phyloP scores from a whole-genome alignment of 495 filamentous ascomycete genomes.

The Jackrogersella minutella region DNA sequence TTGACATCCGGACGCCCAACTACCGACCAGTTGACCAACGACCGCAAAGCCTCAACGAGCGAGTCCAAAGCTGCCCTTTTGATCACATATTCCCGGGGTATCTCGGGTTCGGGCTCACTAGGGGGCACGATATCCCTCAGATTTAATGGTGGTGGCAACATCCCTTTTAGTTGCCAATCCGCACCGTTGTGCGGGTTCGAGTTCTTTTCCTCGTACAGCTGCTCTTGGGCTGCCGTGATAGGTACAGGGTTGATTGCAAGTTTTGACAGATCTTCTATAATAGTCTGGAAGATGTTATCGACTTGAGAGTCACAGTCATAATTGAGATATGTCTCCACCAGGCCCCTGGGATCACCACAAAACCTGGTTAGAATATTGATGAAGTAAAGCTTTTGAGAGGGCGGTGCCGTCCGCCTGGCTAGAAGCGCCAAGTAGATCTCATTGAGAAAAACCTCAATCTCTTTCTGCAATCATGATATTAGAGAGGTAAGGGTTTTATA shows the following conservation, averaged over 20 bases:
- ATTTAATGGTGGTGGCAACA: slow-evolving; percentile 83
- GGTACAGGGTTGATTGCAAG: slow-evolving; percentile 77
- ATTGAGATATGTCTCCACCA: slow-evolving; percentile 97
- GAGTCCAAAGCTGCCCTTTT: slow-evolving; percentile 89
- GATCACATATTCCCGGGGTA: slow-evolving; percentile 85
- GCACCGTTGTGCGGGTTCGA: slow-evolving; percentile 63
- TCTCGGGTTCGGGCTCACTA: slow-evolving; percentile 67
- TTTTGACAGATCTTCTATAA: slow-evolving; percentile 91
- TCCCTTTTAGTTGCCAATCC: slow-evolving; percentile 87
- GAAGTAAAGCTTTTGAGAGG: slow-evolving; percentile 91
- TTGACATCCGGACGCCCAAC: slow-evolving; percentile 67
- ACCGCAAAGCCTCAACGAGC: slow-evolving; percentile 85
- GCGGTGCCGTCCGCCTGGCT: slow-evolving; percentile 83
- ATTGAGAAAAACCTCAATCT: slow-evolving; percentile 96
- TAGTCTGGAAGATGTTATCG: slow-evolving; percentile 96
- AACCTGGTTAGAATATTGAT: slow-evolving; percentile 85
- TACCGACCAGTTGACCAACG: slow-evolving; percentile 87
- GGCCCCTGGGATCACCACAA: slow-evolving; percentile 80
- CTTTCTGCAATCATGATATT: slow-evolving; percentile 68
- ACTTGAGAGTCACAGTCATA: slow-evolving; percentile 96
- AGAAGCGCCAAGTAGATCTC: slow-evolving; percentile 96
- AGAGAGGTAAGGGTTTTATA: slow-evolving; percentile 9
- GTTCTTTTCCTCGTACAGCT: slow-evolving; percentile 81
- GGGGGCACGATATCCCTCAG: slow-evolving; percentile 72
- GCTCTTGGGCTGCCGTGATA: slow-evolving; percentile 79